A percentile compares a stretch with the other conserved stretches of the same genome.
These are phyloP conservation scores for Fusarium stilboides DNA, from an alignment of 2,329 filamentous ascomycete genomes.

Conservation along the genomic window DNA sequence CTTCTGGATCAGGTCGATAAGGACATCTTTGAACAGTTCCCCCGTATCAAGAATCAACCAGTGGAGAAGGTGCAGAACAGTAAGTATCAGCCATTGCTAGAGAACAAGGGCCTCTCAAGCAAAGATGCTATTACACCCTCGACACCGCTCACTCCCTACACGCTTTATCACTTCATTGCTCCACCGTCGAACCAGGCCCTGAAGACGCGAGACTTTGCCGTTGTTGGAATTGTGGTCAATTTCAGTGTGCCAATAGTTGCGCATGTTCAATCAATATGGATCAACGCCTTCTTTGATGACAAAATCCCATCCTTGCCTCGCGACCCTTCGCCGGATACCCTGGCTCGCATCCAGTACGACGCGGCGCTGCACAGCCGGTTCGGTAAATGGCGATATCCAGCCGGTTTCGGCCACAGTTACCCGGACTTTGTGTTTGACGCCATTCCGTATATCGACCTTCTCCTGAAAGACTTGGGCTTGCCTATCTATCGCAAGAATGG, in stretches of 20 bases:
- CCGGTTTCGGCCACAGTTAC: conserved; percentile 72
- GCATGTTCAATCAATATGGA: conserved; percentile 72
- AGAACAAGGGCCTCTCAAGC: conserved; percentile 56
- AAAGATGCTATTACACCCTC: conserved; percentile 48
- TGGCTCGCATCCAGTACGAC: conserved; percentile 64
- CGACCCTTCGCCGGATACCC: conserved; percentile 47
- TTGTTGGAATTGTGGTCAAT: conserved; percentile 62
- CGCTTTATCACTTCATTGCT: conserved; percentile 64
- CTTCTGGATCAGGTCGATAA: conserved; percentile 63
- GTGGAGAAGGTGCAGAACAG: conserved; percentile 57
- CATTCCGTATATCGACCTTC: conserved; percentile 79
- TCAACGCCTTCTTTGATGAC: conserved; percentile 72
- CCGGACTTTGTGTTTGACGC: conserved; percentile 84
- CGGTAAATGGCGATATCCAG: conserved; percentile 78
- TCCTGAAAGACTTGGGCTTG: conserved; percentile 77
- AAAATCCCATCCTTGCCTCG: conserved; percentile 46
- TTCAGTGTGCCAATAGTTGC: conserved; percentile 60
- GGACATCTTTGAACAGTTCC: conserved; percentile 68
- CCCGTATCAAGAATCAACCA: conserved; percentile 67
- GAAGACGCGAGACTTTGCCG: conserved; percentile 58
- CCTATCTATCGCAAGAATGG: conserved; percentile 69
- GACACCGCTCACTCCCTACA: conserved; percentile 52
- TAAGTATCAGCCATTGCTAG: conserved; percentile 60
- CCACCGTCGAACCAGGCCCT: conserved; percentile 59
- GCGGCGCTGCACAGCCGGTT: conserved; percentile 78